Conservation (phyloP, 2,329 filamentous ascomycete species). For the Cladosporium sp. region DNA sequence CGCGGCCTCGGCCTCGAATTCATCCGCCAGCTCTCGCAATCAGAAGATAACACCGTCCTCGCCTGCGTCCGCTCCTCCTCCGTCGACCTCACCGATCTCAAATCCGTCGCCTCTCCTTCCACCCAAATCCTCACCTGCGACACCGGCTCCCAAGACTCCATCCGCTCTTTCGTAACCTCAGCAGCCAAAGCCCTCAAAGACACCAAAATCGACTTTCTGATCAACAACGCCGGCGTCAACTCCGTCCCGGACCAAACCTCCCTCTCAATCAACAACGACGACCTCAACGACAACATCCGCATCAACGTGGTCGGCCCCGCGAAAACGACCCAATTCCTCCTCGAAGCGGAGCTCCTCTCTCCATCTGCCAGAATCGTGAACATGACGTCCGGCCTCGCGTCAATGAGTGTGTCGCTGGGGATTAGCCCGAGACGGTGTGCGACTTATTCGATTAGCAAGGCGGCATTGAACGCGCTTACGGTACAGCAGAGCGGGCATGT, state of each 20-base stretch:
- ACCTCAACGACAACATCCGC: slow-evolving; percentile 43
- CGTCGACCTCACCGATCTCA: slow-evolving; percentile 33
- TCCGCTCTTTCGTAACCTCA: slow-evolving; percentile 38
- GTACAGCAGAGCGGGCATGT: slow-evolving; percentile 44
- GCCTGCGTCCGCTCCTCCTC: slow-evolving; percentile 40
- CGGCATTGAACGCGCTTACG: slow-evolving; percentile 47
- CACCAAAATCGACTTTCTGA: slow-evolving; percentile 43
- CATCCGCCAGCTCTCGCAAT: slow-evolving; percentile 46
- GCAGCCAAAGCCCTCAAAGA: slow-evolving; percentile 36
- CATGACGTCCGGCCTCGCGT: slow-evolving; percentile 38
- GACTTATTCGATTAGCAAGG: slow-evolving; percentile 47
- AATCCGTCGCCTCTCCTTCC: slow-evolving; percentile 30
- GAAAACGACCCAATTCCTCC: slow-evolving; percentile 44
- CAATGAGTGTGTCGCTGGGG: slow-evolving; percentile 34
- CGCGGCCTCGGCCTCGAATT: slow-evolving; percentile 54
- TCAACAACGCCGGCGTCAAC: slow-evolving; percentile 48
- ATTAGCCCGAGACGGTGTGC: slow-evolving; percentile 37
- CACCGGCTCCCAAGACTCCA: slow-evolving; percentile 38
- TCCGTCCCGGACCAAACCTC: slow-evolving; percentile 39
- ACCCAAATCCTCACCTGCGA: slow-evolving; percentile 46
- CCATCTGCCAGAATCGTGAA: slow-evolving; percentile 38
- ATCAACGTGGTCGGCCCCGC: slow-evolving; percentile 52
- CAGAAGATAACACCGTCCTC: slow-evolving; percentile 40
- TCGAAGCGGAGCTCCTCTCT: slow-evolving; percentile 30
- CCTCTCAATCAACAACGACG: slow-evolving; percentile 41